phyloP scores from a whole-genome alignment of 2,329 filamentous ascomycete genomes.

The Apiospora koreana region DNA sequence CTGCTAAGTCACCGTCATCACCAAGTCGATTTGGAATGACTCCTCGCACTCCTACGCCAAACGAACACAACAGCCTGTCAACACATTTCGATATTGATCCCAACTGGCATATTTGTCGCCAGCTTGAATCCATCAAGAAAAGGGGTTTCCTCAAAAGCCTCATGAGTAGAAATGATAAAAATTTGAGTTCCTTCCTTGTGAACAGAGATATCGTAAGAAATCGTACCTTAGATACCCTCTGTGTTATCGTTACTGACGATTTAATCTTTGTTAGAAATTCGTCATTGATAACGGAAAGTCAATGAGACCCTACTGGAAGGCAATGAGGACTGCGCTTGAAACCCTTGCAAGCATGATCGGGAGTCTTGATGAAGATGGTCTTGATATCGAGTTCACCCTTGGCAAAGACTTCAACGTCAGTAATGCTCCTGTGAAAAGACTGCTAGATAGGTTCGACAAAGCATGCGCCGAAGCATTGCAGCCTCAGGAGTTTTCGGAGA shows the following conservation, averaged over 20 bases:
- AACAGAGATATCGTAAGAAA: slow-evolving; percentile 2
- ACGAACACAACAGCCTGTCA: neutral
- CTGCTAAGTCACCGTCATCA: neutral
- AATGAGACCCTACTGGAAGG: neutral
- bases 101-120: neutral
- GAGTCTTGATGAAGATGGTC: neutral
- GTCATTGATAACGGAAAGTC: slow-evolving; percentile 9
- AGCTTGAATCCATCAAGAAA: neutral
- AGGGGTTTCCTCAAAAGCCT: neutral
- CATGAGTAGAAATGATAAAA: neutral
- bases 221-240: neutral
- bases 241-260: neutral
- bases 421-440: neutral
- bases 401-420: neutral
- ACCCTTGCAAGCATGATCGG: neutral
- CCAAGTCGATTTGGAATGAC: neutral
- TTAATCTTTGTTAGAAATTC: too few relatives aligned
- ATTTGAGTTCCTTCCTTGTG: neutral
- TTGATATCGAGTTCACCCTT: neutral
- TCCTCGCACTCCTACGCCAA: neutral
- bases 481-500: neutral
- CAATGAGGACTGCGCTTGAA: neutral
- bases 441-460: neutral
- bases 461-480: neutral
- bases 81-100: neutral